These are phyloP conservation scores for Pelargonium cotyledonis DNA, from an alignment of 441 rosid genomes.

Conservation along the genomic window DNA sequence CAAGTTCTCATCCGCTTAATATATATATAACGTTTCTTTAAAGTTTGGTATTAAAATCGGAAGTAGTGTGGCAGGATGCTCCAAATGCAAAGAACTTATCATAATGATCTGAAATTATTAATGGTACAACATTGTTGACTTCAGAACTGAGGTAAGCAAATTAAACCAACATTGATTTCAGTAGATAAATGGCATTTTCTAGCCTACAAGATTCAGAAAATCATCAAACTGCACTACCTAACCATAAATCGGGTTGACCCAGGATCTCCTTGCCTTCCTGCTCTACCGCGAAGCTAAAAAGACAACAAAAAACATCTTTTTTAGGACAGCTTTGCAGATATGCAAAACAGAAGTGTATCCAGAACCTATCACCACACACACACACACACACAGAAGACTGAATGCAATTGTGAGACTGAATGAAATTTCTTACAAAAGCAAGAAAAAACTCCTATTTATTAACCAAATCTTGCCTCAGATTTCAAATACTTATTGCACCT, in stretches of 20 bases:
- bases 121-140: not conserved
- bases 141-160: not conserved
- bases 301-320: slow-evolving; percentile 12
- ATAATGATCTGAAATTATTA: not conserved
- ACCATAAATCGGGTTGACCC: slow-evolving; percentile 97
- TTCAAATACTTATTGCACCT: slow-evolving; percentile 5
- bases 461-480: slow-evolving; percentile 11
- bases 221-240: slow-evolving; percentile 44
- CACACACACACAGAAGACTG: not conserved
- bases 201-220: slow-evolving; percentile 17
- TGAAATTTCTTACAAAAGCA: slow-evolving; percentile 4
- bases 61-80: not conserved
- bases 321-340: not conserved
- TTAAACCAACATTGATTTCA: not conserved
- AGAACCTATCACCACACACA: not conserved
- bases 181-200: slow-evolving; percentile 8
- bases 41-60: not conserved
- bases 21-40: too few species aligned
- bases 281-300: slow-evolving; percentile 88
- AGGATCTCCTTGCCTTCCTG: slow-evolving; percentile 99
- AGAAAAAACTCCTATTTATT: slow-evolving; percentile 15
- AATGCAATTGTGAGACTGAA: slow-evolving; percentile 4
- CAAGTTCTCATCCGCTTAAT: not conserved
- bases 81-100: not conserved
- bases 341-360: too few species aligned